Conservation (phyloP, 2,329 filamentous ascomycete species). For the Phoma sp. region DNA sequence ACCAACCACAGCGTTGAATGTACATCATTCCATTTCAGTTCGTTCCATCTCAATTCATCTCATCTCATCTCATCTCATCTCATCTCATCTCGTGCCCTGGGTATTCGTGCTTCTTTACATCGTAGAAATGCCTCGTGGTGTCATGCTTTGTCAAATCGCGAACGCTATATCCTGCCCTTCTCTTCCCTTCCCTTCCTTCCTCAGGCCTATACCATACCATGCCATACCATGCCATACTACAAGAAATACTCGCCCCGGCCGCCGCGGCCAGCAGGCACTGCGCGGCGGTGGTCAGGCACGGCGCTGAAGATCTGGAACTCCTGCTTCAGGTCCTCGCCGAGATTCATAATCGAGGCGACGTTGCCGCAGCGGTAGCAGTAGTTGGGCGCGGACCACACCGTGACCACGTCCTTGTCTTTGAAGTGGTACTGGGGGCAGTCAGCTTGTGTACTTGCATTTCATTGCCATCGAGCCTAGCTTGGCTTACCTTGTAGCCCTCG, state of each 20-base stretch:
- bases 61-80: neutral
- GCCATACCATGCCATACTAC: conserved; percentile 30
- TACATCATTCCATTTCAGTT: too few species aligned
- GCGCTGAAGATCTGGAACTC: conserved; percentile 92
- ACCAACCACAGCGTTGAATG: too few species aligned
- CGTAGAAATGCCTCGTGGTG: conserved; percentile 13
- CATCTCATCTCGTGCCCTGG: conserved; percentile 14
- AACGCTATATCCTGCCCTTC: neutral
- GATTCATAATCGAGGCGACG: conserved; percentile 88
- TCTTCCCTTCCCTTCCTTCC: too few species aligned
- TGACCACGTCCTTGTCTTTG: conserved; percentile 93
- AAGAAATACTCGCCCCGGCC: conserved; percentile 60
- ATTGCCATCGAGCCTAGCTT: too few species aligned
- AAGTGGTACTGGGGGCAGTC: conserved; percentile 75
- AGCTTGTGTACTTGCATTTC: neutral
- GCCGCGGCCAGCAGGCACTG: conserved; percentile 70
- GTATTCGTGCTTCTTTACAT: conserved; percentile 26
- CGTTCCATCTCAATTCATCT: too few species aligned
- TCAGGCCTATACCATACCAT: too few species aligned
- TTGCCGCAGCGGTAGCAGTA: conserved; percentile 63
- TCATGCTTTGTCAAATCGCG: conserved; percentile 5
- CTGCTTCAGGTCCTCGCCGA: conserved; percentile 88
- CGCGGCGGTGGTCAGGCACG: conserved; percentile 83
- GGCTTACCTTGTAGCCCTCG: conserved; percentile 71
- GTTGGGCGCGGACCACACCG: conserved; percentile 87